Conservation (phyloP, 2,329 filamentous ascomycete species). For the Diaporthe amygdali region DNA sequence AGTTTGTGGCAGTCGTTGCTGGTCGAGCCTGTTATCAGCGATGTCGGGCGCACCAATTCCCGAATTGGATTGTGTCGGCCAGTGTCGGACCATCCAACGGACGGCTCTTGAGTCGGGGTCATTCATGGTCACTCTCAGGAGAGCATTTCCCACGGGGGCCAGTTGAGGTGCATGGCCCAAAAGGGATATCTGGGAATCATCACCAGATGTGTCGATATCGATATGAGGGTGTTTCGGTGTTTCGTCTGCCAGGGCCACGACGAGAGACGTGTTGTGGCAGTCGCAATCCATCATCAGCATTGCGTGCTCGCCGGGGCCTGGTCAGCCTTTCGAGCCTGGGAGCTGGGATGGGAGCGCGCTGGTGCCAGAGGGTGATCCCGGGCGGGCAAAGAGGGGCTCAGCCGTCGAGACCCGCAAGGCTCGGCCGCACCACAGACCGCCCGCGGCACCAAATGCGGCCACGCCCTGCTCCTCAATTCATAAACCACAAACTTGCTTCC, state of each 20-base stretch:
- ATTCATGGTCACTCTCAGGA: neutral
- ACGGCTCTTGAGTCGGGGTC: neutral
- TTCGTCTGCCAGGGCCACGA: neutral
- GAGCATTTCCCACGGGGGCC: too few species aligned
- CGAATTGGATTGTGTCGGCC: constrained; percentile 25
- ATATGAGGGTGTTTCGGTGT: neutral
- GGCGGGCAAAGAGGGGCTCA: constrained; percentile 9
- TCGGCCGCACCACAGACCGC: neutral
- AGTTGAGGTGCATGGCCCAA: neutral
- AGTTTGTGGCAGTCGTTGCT: neutral
- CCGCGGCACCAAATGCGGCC: neutral
- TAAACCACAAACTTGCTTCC: neutral
- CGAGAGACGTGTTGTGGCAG: neutral
- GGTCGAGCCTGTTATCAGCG: constrained; percentile 17
- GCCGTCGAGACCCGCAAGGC: neutral
- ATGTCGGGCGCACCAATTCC: constrained; percentile 15
- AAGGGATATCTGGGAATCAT: neutral
- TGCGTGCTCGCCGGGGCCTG: constrained; percentile 6
- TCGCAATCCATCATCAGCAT: constrained; percentile 4
- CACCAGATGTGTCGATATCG: constrained; percentile 5
- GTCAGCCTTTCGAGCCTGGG: neutral
- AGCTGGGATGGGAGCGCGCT: too few species aligned
- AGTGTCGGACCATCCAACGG: constrained; percentile 14
- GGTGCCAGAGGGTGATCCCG: neutral
- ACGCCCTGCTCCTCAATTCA: neutral